Base-by-base conservation (phyloP, 257 asterid species). In the Solanum lycopersicoides region DNA sequence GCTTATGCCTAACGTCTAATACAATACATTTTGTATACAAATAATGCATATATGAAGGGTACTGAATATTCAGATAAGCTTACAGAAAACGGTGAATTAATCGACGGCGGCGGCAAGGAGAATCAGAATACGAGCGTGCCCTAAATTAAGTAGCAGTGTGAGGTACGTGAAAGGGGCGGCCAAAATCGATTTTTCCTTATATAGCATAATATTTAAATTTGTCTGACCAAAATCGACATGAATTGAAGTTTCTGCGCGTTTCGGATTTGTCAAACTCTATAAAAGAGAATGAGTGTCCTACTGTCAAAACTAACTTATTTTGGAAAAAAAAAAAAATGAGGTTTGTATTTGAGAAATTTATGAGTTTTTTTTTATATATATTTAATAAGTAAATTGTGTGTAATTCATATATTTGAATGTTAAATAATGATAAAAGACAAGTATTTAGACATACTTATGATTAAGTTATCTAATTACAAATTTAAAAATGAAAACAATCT, bases 111-210 rank as follows among this genome's bases (percentile, higher is more conserved):
- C 6, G 84, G 79, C 30, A 87, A 35, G 37, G 32, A 20, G 69
- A 63, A 35, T 65, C 32, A 7, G 47, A 21, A 56, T 21, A 30
- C 18, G 30, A 56, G 82, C 5, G 37, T 87, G 89, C 91, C 92
- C 91, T 90, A 90, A 89, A 73, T 82, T 83, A 25, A 84, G 68
- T 42, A 30, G 37, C 42, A 34, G 32, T 82, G n/a, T 60, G 42
- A 60, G 53, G 89, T 11, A 82, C 85, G 44, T 30, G n/a, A 14
- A 80, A 47, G 66, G 86, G 87, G 90, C 90, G 90, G 83, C 84
- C 41, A 7, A 82, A 50, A 28, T 82, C 45, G 20, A 80, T 0
- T 18, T 82, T 50, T 50, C 30, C 45, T 82, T 47, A 30, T 5
- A 32, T 82, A 50, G 69, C 85, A 82, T 6, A 50, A 82, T 13